Conservation (phyloP, 2,329 filamentous ascomycete species). For the Aspergillus brunneoviolaceus region DNA sequence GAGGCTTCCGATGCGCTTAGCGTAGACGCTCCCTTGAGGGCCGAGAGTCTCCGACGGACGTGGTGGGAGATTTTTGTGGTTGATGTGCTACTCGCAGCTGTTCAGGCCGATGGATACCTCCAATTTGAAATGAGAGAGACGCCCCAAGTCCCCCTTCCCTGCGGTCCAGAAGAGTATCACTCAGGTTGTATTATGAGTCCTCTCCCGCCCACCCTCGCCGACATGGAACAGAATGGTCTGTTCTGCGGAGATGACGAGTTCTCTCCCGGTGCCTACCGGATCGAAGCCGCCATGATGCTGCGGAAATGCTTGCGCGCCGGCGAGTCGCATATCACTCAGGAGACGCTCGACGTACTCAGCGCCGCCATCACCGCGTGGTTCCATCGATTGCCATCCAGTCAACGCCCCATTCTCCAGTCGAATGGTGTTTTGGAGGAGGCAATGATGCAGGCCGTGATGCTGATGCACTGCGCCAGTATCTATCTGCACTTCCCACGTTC, state of each 20-base stretch:
- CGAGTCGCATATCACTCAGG: neutral
- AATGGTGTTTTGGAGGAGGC: slow-evolving; percentile 4
- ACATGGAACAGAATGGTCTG: neutral
- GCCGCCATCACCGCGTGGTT: slow-evolving; percentile 6
- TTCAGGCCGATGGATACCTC: slow-evolving; percentile 7
- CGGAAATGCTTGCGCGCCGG: slow-evolving; percentile 9
- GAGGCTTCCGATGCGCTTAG: slow-evolving; percentile 1
- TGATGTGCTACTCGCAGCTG: slow-evolving; percentile 8
- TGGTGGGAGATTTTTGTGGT: slow-evolving; percentile 15
- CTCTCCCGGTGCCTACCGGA: slow-evolving; percentile 5
- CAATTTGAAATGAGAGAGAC: slow-evolving; percentile 1
- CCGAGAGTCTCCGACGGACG: slow-evolving; percentile 9
- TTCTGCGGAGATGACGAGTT: slow-evolving; percentile 3
- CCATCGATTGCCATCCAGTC: slow-evolving; percentile 1
- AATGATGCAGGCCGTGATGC: slow-evolving; percentile 9
- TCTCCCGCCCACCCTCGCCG: neutral
- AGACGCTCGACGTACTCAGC: neutral
- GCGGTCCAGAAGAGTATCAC: slow-evolving; percentile 3
- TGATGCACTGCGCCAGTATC: slow-evolving; percentile 12
- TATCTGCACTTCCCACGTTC: slow-evolving; percentile 12
- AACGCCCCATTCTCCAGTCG: neutral
- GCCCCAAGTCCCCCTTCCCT: slow-evolving; percentile 1
- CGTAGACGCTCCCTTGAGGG: neutral
- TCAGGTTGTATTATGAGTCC: neutral
- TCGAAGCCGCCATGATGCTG: slow-evolving; percentile 7